phyloP scores from a whole-genome alignment of 2,329 filamentous ascomycete species.

The Aschersonia sp. region DNA sequence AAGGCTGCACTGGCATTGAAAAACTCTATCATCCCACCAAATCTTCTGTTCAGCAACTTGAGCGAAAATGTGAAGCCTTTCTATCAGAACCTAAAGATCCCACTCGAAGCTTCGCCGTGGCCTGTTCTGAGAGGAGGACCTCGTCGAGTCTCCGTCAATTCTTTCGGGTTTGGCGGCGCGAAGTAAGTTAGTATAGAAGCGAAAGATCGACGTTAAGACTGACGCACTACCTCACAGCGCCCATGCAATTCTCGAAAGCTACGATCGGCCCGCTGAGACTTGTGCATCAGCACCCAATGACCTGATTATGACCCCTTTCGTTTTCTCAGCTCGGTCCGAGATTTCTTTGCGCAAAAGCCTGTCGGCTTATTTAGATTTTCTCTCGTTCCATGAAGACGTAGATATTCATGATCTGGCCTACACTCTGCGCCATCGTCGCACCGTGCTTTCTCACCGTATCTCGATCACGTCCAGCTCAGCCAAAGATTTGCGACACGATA shows the following conservation, averaged over 20 bases:
- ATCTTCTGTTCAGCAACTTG: constrained; percentile 13
- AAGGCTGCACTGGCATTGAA: constrained; percentile 8
- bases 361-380: not conserved
- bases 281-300: too few species aligned
- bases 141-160: constrained; percentile 28
- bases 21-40: constrained; percentile 13
- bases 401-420: not conserved
- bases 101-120: constrained; percentile 9
- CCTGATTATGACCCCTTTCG: not conserved
- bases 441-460: not conserved
- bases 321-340: not conserved
- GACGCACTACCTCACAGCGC: constrained; percentile 15
- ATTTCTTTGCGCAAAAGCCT: not conserved
- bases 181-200: too few species aligned
- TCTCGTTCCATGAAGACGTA: not conserved
- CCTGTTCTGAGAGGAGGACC: constrained; percentile 4
- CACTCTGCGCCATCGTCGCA: not conserved
- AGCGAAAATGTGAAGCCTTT: constrained; percentile 14
- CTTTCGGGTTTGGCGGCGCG: not conserved
- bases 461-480: not conserved
- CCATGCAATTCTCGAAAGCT: constrained; percentile 23
- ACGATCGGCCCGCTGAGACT: not conserved
- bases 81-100: constrained; percentile 9
- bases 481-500: not conserved
- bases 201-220: too few species aligned